Evolutionary conservation across 495 filamentous ascomycete genomes (phyloP), one percentile per base, ranked within the genome.

Genomic region (Penicillium egyptiacum): DNA sequence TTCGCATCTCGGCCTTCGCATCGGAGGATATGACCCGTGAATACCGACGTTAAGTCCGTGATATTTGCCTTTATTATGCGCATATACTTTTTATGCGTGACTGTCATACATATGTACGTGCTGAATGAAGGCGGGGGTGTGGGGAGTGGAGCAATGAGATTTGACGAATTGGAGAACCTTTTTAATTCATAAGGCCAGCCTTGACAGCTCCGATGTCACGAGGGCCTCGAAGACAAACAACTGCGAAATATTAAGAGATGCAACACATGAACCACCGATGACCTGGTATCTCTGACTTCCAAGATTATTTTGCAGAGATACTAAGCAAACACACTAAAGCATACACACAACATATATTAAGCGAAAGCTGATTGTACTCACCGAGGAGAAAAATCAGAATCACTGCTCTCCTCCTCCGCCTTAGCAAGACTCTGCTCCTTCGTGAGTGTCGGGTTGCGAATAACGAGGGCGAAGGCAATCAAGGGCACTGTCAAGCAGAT

Each of bases 401-500:
- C 51, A 16, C 19, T 25, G 16, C 28, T 46, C 7, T 59, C 37
- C 4, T 56, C 57, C 43, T 79, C 74, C 0, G 72, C 73, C 46
- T 75, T 68, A 1, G 68, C 68, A 47, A 79, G 57, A 43, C 70
- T 80, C 64, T 83, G 81, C 53, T 78, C 64, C 47, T 76, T 70
- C 4, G 71, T 75, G 44, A 82, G 61, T 30, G 58, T 73, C 16
- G 74, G 75, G 53, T 81, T 76, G 14, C 75, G 61, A 50, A 79
- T 67, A 35, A 64, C 68, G 10, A 72, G 35, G 4, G 78, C 67
- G 55, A 80, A 77, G 0, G 42, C 62, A 50, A 81, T 76, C 56
- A 82, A 59, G 22, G 79, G 79, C 14, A 81, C 62, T 10, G 72
- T 76, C 41, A 82, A 50, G 51, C 79, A 80, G n/a, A 82, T 73